Percentiles rank a stretch among this genome's conserved stretches.
Evolutionary conservation across 768 basidiomycete species (phyloP).

Genomic region (Gelatoporia subvermispora): DNA sequence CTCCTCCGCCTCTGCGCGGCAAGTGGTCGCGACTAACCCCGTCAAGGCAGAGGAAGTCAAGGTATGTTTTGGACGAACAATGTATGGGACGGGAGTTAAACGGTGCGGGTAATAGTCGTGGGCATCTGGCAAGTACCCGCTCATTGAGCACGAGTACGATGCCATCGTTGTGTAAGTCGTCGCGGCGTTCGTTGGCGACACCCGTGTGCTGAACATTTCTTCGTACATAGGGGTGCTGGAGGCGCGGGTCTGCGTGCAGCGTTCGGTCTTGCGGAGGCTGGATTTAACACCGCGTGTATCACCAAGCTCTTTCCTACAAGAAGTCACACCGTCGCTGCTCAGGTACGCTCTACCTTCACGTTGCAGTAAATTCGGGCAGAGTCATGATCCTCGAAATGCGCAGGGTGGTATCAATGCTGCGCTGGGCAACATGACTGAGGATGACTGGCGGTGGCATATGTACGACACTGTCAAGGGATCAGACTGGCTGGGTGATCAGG

Average conservation of each 20-base stretch:
- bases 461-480: slow-evolving; percentile 98
- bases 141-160: slow-evolving; percentile 99
- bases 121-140: slow-evolving; percentile 86
- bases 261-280: slow-evolving; percentile 96
- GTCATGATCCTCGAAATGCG: too few species aligned
- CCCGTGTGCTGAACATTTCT: not conserved
- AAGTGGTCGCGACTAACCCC: slow-evolving; percentile 66
- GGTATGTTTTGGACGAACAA: slow-evolving; percentile 37
- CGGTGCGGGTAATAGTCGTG: slow-evolving; percentile 44
- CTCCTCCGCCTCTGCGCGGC: slow-evolving; percentile 52
- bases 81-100: slow-evolving; percentile 1
- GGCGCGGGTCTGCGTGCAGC: slow-evolving; percentile 98
- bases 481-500: slow-evolving; percentile 99
- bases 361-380: too few species aligned
- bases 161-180: slow-evolving; percentile 90
- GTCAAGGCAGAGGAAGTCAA: slow-evolving; percentile 80
- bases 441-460: slow-evolving; percentile 99
- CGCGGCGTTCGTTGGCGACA: not conserved
- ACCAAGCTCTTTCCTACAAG: slow-evolving; percentile 98
- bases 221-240: slow-evolving; percentile 74
- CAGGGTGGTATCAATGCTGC: slow-evolving; percentile 98
- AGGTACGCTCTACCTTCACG: slow-evolving; percentile 46
- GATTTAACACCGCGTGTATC: slow-evolving; percentile 98
- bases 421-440: slow-evolving; percentile 98
- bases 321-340: slow-evolving; percentile 98